A percentile compares a stretch with the other conserved stretches of the same genome.
Evolutionary conservation across 106 monocot genomes (phyloP).

Genomic region (Alisma plantagoaquatica): DNA sequence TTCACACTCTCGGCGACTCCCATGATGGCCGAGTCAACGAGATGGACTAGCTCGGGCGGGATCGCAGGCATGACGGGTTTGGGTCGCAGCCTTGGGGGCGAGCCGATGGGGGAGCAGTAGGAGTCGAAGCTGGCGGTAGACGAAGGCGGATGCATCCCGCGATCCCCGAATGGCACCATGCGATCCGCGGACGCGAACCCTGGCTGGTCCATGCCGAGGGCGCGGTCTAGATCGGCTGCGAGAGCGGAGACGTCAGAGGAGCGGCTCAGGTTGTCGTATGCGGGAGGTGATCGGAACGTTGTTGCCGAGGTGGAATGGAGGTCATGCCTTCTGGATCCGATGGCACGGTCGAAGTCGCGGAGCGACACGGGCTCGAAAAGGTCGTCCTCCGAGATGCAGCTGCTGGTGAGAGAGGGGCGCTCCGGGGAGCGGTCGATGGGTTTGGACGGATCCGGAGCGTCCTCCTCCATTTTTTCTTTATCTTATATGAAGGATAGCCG

Average conservation of each 20-base stretch:
- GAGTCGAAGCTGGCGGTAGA: slow-evolving; percentile 42
- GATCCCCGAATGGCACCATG: too few species aligned
- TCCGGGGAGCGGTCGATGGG: slow-evolving; percentile 5
- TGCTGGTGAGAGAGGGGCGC: neutral
- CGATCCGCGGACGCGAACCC: slow-evolving; percentile 1
- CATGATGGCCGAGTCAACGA: slow-evolving; percentile 87
- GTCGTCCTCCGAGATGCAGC: slow-evolving; percentile 44
- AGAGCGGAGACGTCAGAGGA: slow-evolving; percentile 11
- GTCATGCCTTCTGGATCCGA: slow-evolving; percentile 2
- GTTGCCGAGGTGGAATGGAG: neutral
- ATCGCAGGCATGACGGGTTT: slow-evolving; percentile 48
- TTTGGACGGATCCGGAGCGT: slow-evolving; percentile 10
- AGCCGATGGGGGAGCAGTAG: slow-evolving; percentile 24
- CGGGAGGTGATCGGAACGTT: slow-evolving; percentile 1
- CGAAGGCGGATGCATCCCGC: slow-evolving; percentile 15
- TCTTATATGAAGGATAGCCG: too few species aligned
- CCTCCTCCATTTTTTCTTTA: slow-evolving; percentile 17
- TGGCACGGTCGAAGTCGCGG: slow-evolving; percentile 29
- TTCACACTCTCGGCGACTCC: slow-evolving; percentile 42
- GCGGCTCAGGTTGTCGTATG: slow-evolving; percentile 16
- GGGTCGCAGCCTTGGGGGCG: slow-evolving; percentile 17
- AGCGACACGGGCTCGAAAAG: slow-evolving; percentile 73
- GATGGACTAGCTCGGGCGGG: slow-evolving; percentile 52
- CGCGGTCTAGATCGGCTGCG: slow-evolving; percentile 11
- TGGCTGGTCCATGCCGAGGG: slow-evolving; percentile 5